Base-by-base conservation (phyloP, 352 stramenopile genomes). In the Globisporangium cystogenes region DNA sequence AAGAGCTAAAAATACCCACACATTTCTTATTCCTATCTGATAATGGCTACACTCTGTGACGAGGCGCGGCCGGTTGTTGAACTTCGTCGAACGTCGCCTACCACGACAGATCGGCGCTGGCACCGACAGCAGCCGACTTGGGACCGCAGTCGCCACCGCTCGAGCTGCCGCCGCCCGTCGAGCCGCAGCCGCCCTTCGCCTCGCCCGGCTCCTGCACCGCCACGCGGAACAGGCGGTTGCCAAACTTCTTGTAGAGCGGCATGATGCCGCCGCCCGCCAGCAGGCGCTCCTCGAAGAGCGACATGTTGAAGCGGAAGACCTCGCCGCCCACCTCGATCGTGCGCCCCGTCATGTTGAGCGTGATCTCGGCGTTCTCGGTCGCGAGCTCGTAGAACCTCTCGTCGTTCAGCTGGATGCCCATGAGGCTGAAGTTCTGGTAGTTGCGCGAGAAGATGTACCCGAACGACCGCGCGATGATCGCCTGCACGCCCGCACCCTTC, bases 401-500 rank as follows among this genome's bases (percentile, higher is more conserved):
- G 61, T 94, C 75, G 40, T 80, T 65, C 0, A 94, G 64, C 58
- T 84, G 75, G 48, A 94, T 94, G 50, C 83, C 83, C 39, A 94
- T 62, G 18, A 94, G 65, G 46, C 74, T 87, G 56, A 91, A 91
- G 57, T 92, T 94, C 70, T 90, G 83, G 60, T 91, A 88, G 68
- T 94, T 94, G 44, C 84, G 84, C 36, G 77, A 88, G 55, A 91
- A 94, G 45, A 93, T 94, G 73, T 94, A 92, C 21, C 77, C 80
- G 41, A 93, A 94, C 56, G 84, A 94, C 43, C 78, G 74, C 51
- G 82, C 82, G 43, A 94, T 92, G 60, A 94, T 61, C 47, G 80
- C 84, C 57, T 93, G 64, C 21, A 94, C 80, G 24, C 84, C 84
- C 1, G 78, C 82, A 1, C 77, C 82, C 63, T 93, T 94, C 42